These are phyloP conservation scores for Ogataea zsoltii DNA, from an alignment of 805 yeast species.

Conservation along the genomic window DNA sequence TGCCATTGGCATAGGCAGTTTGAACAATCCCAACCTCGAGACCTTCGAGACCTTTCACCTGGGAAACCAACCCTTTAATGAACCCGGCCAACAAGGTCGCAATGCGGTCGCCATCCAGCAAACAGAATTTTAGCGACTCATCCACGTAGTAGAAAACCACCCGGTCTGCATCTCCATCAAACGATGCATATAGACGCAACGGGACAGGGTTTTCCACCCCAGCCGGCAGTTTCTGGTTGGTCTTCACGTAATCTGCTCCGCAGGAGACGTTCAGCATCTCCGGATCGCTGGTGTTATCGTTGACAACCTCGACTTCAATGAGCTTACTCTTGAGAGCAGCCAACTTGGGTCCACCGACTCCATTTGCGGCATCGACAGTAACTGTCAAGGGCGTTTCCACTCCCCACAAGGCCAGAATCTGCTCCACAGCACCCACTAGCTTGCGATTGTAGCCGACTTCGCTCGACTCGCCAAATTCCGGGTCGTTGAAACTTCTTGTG, in stretches of 20 bases:
- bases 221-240: conserved; percentile 76
- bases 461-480: conserved; percentile 56
- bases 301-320: conserved; percentile 48
- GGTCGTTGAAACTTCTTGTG: conserved; percentile 71
- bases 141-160: conserved; percentile 73
- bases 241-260: conserved; percentile 96
- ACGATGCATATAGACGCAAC: conserved; percentile 67
- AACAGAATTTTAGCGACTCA: conserved; percentile 40
- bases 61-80: conserved; percentile 47
- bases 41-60: conserved; percentile 36
- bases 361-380: conserved; percentile 90
- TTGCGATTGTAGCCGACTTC: conserved; percentile 73
- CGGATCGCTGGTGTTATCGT: conserved; percentile 56
- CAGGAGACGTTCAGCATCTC: conserved; percentile 68
- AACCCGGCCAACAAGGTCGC: conserved; percentile 80
- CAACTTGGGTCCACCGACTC: conserved; percentile 88
- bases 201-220: conserved; percentile 47
- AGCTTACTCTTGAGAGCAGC: conserved; percentile 41
- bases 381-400: conserved; percentile 36
- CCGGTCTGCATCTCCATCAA: conserved; percentile 98
- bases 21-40: conserved; percentile 78
- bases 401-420: conserved; percentile 38
- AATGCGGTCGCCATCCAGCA: conserved; percentile 92
- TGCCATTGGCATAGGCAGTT: conserved; percentile 97
- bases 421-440: conserved; percentile 52